Conservation (phyloP, 305 asterid species). For the Nicotiana rustica region DNA sequence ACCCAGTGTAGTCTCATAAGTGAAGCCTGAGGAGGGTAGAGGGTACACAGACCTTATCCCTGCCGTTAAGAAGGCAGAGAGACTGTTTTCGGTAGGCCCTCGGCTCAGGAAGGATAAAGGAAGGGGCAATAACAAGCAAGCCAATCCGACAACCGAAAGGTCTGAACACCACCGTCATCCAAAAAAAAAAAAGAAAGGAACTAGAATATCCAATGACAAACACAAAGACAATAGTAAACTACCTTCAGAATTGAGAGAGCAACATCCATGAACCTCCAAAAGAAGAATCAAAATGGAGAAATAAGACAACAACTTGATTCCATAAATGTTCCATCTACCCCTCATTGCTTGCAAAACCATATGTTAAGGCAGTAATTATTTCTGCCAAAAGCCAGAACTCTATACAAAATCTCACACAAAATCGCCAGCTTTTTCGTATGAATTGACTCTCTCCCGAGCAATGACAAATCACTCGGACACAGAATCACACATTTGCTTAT, state of each 20-base stretch:
- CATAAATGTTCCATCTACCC: constrained; percentile 64
- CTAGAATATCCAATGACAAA: background rate
- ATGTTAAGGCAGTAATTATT: constrained; percentile 55
- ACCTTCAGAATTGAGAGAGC: constrained; percentile 84
- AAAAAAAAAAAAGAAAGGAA: background rate
- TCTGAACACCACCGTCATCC: background rate
- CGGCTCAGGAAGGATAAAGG: too few relatives aligned
- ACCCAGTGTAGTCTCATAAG: too few relatives aligned
- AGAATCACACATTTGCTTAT: constrained; percentile 34
- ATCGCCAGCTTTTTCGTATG: constrained; percentile 73
- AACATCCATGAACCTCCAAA: constrained; percentile 59
- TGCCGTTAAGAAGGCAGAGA: too few relatives aligned
- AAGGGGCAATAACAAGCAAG: too few relatives aligned
- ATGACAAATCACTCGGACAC: constrained; percentile 65
- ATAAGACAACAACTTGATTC: constrained; percentile 48
- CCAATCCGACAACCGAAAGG: too few relatives aligned
- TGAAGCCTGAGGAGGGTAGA: too few relatives aligned
- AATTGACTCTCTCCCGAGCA: constrained; percentile 79
- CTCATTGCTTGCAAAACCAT: constrained; percentile 70
- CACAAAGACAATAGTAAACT: constrained; percentile 14
- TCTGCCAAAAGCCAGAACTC: constrained; percentile 72
- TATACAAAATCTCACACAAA: constrained; percentile 42
- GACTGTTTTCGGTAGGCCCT: too few relatives aligned
- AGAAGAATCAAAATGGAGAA: constrained; percentile 54
- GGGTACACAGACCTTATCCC: too few relatives aligned